These are phyloP conservation scores for Parastagonospora nodorum DNA, from an alignment of 2,329 filamentous ascomycete genomes.

Conservation along the genomic window DNA sequence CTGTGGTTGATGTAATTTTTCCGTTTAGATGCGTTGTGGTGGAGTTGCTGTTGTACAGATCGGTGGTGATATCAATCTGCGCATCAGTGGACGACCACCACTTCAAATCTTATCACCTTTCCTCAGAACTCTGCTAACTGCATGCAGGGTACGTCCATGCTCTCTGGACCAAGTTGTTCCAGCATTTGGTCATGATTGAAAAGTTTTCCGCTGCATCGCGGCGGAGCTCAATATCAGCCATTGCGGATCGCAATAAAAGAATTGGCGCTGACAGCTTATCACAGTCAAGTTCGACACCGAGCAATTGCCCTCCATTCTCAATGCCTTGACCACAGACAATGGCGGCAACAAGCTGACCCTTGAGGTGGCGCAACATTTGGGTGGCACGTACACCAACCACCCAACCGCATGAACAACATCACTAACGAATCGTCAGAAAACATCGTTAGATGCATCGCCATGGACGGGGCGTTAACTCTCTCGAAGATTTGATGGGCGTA, in stretches of 20 bases:
- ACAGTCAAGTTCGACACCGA: constrained; percentile 95
- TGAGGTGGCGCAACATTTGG: constrained; percentile 70
- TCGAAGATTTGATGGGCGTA: constrained; percentile 4
- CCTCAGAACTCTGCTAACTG: too few relatives aligned
- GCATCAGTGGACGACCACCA: too few relatives aligned
- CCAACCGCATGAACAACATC: neutral
- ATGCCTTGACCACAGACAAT: constrained; percentile 91
- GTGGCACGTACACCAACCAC: neutral
- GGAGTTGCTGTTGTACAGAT: constrained; percentile 41
- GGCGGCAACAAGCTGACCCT: constrained; percentile 92
- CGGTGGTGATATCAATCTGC: too few relatives aligned
- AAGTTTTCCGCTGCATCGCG: constrained; percentile 36
- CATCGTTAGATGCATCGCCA: constrained; percentile 99
- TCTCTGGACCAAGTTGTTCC: too few relatives aligned
- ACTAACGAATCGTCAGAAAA: constrained; percentile 86
- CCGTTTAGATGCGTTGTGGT: neutral
- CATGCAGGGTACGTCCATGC: too few relatives aligned
- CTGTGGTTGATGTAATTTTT: constrained; percentile 82
- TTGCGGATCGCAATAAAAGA: constrained; percentile 37
- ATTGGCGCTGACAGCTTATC: constrained; percentile 41
- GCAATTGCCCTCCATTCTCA: constrained; percentile 95
- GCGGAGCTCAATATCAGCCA: constrained; percentile 19
- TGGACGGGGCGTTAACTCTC: constrained; percentile 73
- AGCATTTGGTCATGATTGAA: constrained; percentile 12
- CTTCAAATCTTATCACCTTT: too few relatives aligned